A percentile compares a stretch with the other conserved stretches of the same genome.
These are phyloP conservation scores for Pythium chondricola DNA, from an alignment of 352 stramenopile genomes.

Conservation along the genomic window DNA sequence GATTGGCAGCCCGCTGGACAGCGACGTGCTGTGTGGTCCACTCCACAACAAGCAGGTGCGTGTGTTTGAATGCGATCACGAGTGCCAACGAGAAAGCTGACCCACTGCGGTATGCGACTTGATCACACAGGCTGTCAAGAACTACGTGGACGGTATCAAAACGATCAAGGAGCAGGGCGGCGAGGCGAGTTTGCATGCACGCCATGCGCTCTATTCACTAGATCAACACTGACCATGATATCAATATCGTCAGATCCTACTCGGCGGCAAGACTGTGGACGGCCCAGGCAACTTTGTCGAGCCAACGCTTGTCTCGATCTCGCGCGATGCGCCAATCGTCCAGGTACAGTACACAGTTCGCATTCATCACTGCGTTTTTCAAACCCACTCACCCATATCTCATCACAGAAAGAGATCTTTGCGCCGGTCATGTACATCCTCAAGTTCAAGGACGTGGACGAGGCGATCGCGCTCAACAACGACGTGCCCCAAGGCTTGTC, in stretches of 20 bases:
- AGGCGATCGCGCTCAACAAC: constrained; percentile 91
- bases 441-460: constrained; percentile 87
- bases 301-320: constrained; percentile 85
- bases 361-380: not conserved
- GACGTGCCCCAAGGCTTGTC: constrained; percentile 89
- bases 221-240: not conserved
- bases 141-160: constrained; percentile 81
- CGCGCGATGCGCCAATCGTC: constrained; percentile 74
- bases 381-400: too few species aligned
- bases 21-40: constrained; percentile 81
- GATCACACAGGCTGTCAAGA: constrained; percentile 60
- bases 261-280: constrained; percentile 79
- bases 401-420: constrained; percentile 87
- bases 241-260: constrained; percentile 53
- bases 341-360: constrained; percentile 8
- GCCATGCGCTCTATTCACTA: not conserved
- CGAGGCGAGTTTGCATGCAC: constrained; percentile 21
- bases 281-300: constrained; percentile 88
- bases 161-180: constrained; percentile 75
- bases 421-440: constrained; percentile 89
- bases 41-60: constrained; percentile 50
- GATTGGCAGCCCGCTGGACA: constrained; percentile 84
- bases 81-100: too few species aligned
- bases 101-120: not conserved
- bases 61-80: too few species aligned